phyloP scores from a whole-genome alignment of 2,329 filamentous ascomycete genomes.

The Helminthosporium solani region DNA sequence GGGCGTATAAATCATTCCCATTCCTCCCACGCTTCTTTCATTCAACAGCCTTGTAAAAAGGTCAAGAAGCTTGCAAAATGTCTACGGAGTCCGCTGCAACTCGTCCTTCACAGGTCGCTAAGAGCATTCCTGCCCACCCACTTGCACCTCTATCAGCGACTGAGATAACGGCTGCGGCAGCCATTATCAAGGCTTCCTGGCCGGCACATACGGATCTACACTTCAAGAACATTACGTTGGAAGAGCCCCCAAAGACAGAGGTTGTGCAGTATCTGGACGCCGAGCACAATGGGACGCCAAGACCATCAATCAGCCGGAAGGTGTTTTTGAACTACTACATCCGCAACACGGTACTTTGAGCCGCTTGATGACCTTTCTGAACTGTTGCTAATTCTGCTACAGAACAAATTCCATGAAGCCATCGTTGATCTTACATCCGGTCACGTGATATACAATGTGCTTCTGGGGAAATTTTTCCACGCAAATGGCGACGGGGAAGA shows the following conservation, averaged over 20 bases:
- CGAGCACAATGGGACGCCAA: slow-evolving; percentile 55
- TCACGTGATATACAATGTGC: slow-evolving; percentile 57
- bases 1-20: neutral
- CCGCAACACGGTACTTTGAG: slow-evolving; percentile 53
- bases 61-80: slow-evolving; percentile 15
- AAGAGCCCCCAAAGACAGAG: slow-evolving; percentile 63
- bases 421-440: slow-evolving; percentile 55
- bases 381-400: slow-evolving; percentile 4
- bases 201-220: slow-evolving; percentile 57
- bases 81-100: slow-evolving; percentile 30
- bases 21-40: neutral
- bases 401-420: slow-evolving; percentile 65
- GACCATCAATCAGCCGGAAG: slow-evolving; percentile 56
- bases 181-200: slow-evolving; percentile 56
- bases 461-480: slow-evolving; percentile 59
- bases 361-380: neutral
- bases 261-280: slow-evolving; percentile 63
- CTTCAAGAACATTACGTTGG: slow-evolving; percentile 67
- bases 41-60: neutral
- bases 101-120: slow-evolving; percentile 21
- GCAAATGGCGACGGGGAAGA: slow-evolving; percentile 61
- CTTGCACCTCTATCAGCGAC: slow-evolving; percentile 59
- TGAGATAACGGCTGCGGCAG: slow-evolving; percentile 57
- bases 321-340: slow-evolving; percentile 61
- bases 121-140: slow-evolving; percentile 50